Evolutionary conservation across 1,139 yeast species (phyloP).

Genomic region (Saccharomyces hybrid): DNA sequence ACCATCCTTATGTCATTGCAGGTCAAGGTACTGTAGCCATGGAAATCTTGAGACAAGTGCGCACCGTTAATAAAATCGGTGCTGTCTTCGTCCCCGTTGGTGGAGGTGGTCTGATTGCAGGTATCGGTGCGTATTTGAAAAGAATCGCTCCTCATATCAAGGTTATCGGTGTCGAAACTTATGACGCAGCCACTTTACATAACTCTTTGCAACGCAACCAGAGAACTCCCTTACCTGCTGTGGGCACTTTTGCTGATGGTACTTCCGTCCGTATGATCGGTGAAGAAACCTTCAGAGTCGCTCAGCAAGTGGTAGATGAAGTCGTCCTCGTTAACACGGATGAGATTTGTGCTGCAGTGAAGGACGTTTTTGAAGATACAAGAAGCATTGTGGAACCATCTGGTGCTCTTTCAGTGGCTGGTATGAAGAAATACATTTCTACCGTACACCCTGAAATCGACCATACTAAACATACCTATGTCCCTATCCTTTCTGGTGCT

Average conservation of each 20-base stretch:
- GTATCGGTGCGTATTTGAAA: slow-evolving; percentile 81
- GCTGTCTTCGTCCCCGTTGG: slow-evolving; percentile 94
- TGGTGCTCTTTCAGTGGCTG: slow-evolving; percentile 95
- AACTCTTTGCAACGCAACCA: slow-evolving; percentile 56
- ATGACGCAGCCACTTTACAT: slow-evolving; percentile 85
- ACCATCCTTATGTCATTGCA: slow-evolving; percentile 97
- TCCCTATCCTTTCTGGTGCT: slow-evolving; percentile 89
- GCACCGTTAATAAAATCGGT: slow-evolving; percentile 53
- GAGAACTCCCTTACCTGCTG: slow-evolving; percentile 52
- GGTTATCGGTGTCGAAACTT: slow-evolving; percentile 91
- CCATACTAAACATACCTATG: slow-evolving; percentile 66
- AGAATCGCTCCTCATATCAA: slow-evolving; percentile 97
- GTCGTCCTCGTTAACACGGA: slow-evolving; percentile 83
- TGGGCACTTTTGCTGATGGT: slow-evolving; percentile 99
- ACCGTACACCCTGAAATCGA: slow-evolving; percentile 54
- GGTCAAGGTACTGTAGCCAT: slow-evolving; percentile 97
- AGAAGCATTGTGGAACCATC: slow-evolving; percentile 93
- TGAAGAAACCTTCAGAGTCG: slow-evolving; percentile 80
- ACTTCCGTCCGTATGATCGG: slow-evolving; percentile 94
- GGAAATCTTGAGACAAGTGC: slow-evolving; percentile 82
- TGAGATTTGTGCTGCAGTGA: slow-evolving; percentile 95
- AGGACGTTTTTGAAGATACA: slow-evolving; percentile 93
- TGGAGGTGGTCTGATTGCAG: slow-evolving; percentile 94
- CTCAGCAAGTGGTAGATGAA: slow-evolving; percentile 76
- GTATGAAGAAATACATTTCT: slow-evolving; percentile 72